phyloP scores from a whole-genome alignment of 345 rosid species.

The Garcia nutans region DNA sequence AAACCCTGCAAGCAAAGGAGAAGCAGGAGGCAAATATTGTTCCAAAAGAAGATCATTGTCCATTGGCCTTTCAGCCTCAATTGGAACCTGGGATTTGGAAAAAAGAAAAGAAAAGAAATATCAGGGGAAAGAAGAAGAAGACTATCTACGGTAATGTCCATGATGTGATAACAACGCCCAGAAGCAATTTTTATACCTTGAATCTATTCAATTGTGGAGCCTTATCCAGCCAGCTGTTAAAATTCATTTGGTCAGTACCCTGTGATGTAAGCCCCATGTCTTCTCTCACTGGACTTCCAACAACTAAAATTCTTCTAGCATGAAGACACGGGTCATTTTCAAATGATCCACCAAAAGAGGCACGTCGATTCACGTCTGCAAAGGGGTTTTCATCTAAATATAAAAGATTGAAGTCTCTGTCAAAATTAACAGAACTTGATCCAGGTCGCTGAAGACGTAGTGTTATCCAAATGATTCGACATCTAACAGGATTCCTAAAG shows the following conservation, averaged over 20 bases:
- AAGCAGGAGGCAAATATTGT: slow-evolving; percentile 70
- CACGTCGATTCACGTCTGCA: slow-evolving; percentile 64
- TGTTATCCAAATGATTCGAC: slow-evolving; percentile 84
- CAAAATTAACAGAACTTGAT: slow-evolving; percentile 75
- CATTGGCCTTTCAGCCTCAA: slow-evolving; percentile 71
- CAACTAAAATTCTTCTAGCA: slow-evolving; percentile 73
- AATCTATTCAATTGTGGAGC: slow-evolving; percentile 78
- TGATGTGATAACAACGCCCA: not conserved
- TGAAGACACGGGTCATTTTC: slow-evolving; percentile 79
- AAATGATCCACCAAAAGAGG: slow-evolving; percentile 76
- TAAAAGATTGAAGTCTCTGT: slow-evolving; percentile 63
- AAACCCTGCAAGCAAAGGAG: slow-evolving; percentile 78
- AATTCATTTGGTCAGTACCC: slow-evolving; percentile 52
- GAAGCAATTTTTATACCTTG: slow-evolving; percentile 49
- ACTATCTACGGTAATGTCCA: slow-evolving; percentile 11
- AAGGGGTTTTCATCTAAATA: slow-evolving; percentile 88
- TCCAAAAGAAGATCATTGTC: slow-evolving; percentile 71
- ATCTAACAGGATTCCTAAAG: slow-evolving; percentile 70
- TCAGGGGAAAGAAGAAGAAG: not conserved
- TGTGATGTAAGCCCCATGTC: slow-evolving; percentile 42
- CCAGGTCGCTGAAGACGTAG: slow-evolving; percentile 78
- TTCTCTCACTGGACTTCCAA: slow-evolving; percentile 54
- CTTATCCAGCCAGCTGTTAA: slow-evolving; percentile 69
- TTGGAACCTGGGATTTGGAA: slow-evolving; percentile 55
- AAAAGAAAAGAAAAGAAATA: not conserved